Evolutionary conservation across 352 stramenopile species (phyloP), one percentile per base, ranked within the genome.

Genomic region (Pythium utonaiense): DNA sequence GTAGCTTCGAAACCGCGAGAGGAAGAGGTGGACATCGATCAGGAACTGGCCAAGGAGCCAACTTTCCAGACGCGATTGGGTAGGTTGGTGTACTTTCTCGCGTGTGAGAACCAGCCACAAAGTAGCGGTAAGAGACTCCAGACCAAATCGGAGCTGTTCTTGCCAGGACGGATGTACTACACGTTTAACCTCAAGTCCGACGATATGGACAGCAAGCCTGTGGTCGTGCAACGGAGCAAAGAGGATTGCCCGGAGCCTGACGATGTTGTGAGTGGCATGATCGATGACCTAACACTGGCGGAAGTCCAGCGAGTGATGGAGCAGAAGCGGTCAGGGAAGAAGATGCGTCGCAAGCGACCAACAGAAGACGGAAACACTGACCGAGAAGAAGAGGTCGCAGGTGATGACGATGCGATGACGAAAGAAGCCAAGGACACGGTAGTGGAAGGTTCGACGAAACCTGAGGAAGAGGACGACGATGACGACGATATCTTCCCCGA

Each of bases 401-500:
- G 31, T 44, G 34, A 40, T 10, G 16, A 60, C 28, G 33, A 28
- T 7, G 10, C 14, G 21, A 16, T 36, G 24, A 24, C 5, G 3
- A 21, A 36, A 4, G 50, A 31, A 31, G 33, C 21, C 30, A 59
- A 59, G 22, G 21, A 34, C 13, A 24, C 25, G 34, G 12, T 19
- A 8, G 4, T 30, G 16, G 30, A 30, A 34, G 6, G 22, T 5
- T 31, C 21, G 19, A 30, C 21, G 3, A 21, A 34, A 13, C 44
- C 22, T 34, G 27, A 27, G 16, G 44, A 52, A 30, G 25, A 50
- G 30, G 70, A 67, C 0, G 67, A 84, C 1, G 70, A 77, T 3
- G 70, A 87, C 6, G 78, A 89, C 59, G 80, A 91, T 62, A 93
- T 93, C 12, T 93, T 93, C 44, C 73, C 77, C 1, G 77, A 91